A percentile compares a stretch with the other conserved stretches of the same genome.
These are phyloP conservation scores for Dillenia turbinata DNA, from an alignment of 164 flowering plant species.

Conservation along the genomic window DNA sequence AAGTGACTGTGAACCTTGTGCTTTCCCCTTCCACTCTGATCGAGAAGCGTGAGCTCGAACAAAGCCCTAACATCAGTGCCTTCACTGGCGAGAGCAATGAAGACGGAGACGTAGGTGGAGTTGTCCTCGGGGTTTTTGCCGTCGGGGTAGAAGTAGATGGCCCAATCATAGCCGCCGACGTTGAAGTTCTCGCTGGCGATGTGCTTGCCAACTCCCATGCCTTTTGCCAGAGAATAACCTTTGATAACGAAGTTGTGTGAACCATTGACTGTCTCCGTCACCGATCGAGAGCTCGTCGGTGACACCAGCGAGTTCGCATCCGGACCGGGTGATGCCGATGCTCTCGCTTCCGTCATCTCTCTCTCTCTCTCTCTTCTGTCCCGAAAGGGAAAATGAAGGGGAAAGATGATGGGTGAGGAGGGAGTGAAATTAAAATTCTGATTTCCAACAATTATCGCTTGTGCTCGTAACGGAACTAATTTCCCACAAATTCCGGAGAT, in stretches of 20 bases:
- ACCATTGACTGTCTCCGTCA: constrained; percentile 73
- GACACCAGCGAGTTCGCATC: constrained; percentile 13
- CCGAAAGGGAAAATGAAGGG: no score
- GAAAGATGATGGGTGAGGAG: no score
- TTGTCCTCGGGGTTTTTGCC: constrained; percentile 88
- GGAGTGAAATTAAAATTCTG: no score
- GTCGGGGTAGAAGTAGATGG: constrained; percentile 44
- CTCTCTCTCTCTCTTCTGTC: no score
- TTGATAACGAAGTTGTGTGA: constrained; percentile 79
- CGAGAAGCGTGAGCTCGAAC: constrained; percentile 78
- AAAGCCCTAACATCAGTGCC: constrained; percentile 49
- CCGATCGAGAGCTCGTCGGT: constrained; percentile 66
- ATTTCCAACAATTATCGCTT: no score
- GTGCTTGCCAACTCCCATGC: constrained; percentile 86
- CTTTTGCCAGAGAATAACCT: constrained; percentile 85
- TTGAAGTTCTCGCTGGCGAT: constrained; percentile 80
- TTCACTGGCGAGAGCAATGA: constrained; percentile 88
- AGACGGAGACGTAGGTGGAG: constrained; percentile 75
- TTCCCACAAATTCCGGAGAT: no score
- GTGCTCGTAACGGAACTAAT: no score
- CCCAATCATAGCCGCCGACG: constrained; percentile 87
- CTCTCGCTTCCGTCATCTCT: constrained; percentile 13
- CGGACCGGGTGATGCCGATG: not conserved
- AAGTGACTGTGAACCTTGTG: constrained; percentile 93
- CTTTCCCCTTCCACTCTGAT: constrained; percentile 86